Evolutionary conservation across 2,329 filamentous ascomycete species (phyloP).

Genomic region (Stenocarpella maydis): DNA sequence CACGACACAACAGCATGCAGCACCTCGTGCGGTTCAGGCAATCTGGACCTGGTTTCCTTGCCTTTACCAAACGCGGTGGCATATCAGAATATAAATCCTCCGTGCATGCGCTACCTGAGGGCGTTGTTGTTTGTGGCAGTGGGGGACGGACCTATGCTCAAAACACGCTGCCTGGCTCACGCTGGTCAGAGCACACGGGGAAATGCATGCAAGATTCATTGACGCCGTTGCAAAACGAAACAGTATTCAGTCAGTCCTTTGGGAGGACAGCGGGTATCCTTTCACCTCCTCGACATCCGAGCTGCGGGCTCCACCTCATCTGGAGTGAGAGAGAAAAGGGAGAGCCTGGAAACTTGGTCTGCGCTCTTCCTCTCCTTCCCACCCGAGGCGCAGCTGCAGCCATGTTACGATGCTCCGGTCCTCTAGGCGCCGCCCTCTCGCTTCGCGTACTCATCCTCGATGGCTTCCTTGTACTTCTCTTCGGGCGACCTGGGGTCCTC

Average conservation of each 20-base stretch:
- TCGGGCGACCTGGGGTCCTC: conserved; percentile 69
- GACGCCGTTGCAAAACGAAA: not conserved
- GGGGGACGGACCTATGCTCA: not conserved
- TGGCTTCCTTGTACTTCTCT: conserved; percentile 66
- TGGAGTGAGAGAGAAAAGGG: too few species aligned
- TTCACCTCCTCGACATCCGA: not conserved
- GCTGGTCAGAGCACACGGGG: not conserved
- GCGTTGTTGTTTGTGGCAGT: not conserved
- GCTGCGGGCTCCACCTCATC: not conserved
- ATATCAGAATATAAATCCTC: too few species aligned
- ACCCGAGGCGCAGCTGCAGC: not conserved
- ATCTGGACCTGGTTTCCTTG: not conserved
- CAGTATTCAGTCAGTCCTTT: not conserved
- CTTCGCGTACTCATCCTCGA: conserved; percentile 71
- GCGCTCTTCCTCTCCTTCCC: not conserved
- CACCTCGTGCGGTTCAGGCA: not conserved
- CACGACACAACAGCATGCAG: not conserved
- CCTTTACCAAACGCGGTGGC: not conserved
- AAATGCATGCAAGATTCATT: not conserved
- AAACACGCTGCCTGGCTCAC: not conserved
- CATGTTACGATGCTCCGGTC: not conserved
- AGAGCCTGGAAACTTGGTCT: not conserved
- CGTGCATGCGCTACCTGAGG: not conserved
- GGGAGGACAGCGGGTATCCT: not conserved
- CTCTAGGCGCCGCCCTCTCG: conserved; percentile 67